Evolutionary conservation across 352 stramenopile genomes (phyloP), one percentile per base, ranked within the genome.

Genomic region (Globisporangium acanthophoron): DNA sequence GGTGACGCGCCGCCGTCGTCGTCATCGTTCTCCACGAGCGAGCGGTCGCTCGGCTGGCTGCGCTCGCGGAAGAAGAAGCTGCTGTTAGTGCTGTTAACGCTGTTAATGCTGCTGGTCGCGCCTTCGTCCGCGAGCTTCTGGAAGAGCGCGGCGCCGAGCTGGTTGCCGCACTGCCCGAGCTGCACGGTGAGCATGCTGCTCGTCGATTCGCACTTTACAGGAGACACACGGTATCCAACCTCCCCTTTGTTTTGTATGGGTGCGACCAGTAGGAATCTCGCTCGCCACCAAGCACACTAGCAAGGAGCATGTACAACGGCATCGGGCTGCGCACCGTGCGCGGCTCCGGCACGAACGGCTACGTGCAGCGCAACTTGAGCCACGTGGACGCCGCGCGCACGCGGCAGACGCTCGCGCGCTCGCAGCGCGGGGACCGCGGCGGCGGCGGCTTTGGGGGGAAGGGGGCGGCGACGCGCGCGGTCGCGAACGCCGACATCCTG

Each of bases 311-410:
- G 87, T 96, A 96, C 69, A 96, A 96, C 73, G 87, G 87, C 58
- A 93, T 96, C 52, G 87, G 87, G 7, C 69, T 96, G 31, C 71
- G 75, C 56, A 96, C 86, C 1, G 74, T 90, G 60, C 85, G 87
- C 54, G 87, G 87, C 58, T 93, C 84, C 45, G 85, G 85, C 63
- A 96, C 87, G 54, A 96, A 92, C 71, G 87, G 87, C 46, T 95
- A 96, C 59, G 86, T 95, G 53, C 85, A 95, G 73, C 68, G 74
- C 47, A 96, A 95, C 65, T 60, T 91, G 33, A 90, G 82, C 71
- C 78, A 88, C 55, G 82, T 96, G 56, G 79, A 83, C 50, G 70
- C 80, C 29, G 69, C 61, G n/a, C 79, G 80, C 62, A 78, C 82
- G 57, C 77, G 80, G 16, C 77, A 94, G 64, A 85, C 60, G 55